These are phyloP conservation scores for Croton setiger DNA, from an alignment of 441 rosid species.

Conservation along the genomic window DNA sequence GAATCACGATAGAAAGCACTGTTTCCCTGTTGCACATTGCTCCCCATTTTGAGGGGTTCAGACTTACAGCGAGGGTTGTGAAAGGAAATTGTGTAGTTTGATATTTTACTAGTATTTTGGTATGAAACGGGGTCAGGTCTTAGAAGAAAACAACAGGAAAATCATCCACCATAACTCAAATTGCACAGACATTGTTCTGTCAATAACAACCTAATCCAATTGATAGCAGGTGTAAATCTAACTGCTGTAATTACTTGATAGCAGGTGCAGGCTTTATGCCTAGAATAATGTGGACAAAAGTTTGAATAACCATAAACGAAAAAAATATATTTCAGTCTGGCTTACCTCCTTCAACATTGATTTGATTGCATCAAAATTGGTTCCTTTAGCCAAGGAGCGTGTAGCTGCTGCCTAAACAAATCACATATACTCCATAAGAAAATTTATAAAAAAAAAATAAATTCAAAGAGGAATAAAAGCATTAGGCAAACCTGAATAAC, in stretches of 20 bases:
- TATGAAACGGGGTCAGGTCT: neutral
- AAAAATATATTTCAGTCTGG: neutral
- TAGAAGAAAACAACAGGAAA: neutral
- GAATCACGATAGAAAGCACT: neutral
- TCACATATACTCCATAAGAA: conserved; percentile 18
- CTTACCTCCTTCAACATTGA: conserved; percentile 84
- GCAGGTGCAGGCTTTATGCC: neutral
- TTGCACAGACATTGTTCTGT: neutral
- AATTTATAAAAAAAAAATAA: neutral
- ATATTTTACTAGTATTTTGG: neutral
- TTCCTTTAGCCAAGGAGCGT: conserved; percentile 82
- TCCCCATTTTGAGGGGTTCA: neutral
- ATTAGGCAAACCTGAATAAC: conserved; percentile 72
- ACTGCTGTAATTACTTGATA: neutral
- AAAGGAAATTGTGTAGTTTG: neutral
- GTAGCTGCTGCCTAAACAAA: conserved; percentile 81
- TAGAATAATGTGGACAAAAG: neutral
- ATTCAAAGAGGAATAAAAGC: neutral
- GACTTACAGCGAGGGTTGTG: neutral
- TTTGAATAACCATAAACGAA: neutral
- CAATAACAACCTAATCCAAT: neutral
- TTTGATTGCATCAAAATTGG: conserved; percentile 64
- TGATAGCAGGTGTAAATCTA: neutral
- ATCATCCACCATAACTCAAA: neutral
- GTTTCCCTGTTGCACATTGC: neutral